A percentile compares a stretch with the other conserved stretches of the same genome.
Conservation (phyloP, 208 protist species). For the Phytomonas sp. region DNA sequence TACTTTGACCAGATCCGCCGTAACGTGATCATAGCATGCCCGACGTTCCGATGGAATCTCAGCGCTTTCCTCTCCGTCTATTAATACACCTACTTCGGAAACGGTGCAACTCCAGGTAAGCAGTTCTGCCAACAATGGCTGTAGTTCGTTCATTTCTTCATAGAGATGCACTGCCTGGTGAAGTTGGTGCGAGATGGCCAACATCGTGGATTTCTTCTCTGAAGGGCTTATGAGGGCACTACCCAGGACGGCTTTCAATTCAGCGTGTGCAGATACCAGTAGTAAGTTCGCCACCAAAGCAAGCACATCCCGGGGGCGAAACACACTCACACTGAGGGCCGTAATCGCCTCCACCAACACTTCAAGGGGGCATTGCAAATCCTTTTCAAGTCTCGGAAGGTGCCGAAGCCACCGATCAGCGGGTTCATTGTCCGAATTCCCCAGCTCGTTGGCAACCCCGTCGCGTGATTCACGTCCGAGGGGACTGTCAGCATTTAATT, state of each 20-base stretch:
- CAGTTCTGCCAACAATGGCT: conserved; percentile 37
- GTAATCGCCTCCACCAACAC: conserved; percentile 37
- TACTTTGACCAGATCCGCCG: conserved; percentile 76
- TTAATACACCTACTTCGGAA: conserved; percentile 28
- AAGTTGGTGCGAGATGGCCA: conserved; percentile 37
- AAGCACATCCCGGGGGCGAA: conserved; percentile 34
- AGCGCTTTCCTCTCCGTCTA: conserved; percentile 46
- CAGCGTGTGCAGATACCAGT: conserved; percentile 19
- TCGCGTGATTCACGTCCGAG: not conserved
- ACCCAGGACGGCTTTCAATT: conserved; percentile 8
- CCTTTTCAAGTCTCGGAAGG: conserved; percentile 9
- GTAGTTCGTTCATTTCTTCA: conserved; percentile 57
- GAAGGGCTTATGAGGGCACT: not conserved
- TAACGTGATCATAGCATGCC: conserved; percentile 77
- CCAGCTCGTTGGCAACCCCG: not conserved
- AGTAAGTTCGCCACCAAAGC: conserved; percentile 23
- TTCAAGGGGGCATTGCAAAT: conserved; percentile 15
- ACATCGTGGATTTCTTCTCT: conserved; percentile 17
- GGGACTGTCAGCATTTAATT: not conserved
- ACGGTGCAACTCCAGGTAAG: conserved; percentile 21
- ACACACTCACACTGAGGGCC: conserved; percentile 21
- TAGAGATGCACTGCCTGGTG: conserved; percentile 47
- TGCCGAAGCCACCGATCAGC: not conserved
- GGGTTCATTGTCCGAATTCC: not conserved
- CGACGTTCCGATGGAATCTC: conserved; percentile 35